Percentiles rank a stretch among this genome's conserved stretches.
These are phyloP conservation scores for Xerocomus nothofagi DNA, from an alignment of 1,284 basidiomycete species.

Conservation along the genomic window DNA sequence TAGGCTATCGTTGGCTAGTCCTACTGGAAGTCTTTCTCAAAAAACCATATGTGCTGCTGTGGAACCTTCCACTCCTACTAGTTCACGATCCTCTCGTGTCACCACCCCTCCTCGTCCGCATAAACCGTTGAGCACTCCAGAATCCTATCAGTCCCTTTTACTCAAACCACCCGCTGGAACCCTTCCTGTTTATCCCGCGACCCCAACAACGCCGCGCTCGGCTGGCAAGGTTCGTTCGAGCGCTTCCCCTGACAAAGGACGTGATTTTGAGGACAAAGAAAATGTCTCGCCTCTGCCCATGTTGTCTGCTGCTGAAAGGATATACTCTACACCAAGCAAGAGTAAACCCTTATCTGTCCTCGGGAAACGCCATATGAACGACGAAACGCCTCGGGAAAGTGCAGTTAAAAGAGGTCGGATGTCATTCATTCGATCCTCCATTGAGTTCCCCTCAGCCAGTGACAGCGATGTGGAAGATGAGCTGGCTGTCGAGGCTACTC, in stretches of 20 bases:
- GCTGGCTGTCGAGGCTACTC: conserved; percentile 26
- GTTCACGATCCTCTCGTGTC: conserved; percentile 19
- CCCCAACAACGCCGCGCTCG: conserved; percentile 31
- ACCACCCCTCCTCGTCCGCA: conserved; percentile 34
- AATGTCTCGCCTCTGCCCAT: conserved; percentile 41
- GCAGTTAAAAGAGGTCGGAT: conserved; percentile 36
- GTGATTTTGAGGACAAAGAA: conserved; percentile 43
- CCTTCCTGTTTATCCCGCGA: conserved; percentile 25
- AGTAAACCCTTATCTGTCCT: conserved; percentile 30
- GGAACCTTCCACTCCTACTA: conserved; percentile 29
- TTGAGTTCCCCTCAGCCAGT: conserved; percentile 19
- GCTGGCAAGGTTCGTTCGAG: conserved; percentile 11
- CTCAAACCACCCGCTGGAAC: conserved; percentile 32
- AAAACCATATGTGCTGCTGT: background rate
- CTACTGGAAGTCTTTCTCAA: conserved; percentile 7
- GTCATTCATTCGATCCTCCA: conserved; percentile 34
- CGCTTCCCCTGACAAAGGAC: conserved; percentile 33
- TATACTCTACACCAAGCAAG: conserved; percentile 31
- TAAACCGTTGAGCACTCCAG: conserved; percentile 32
- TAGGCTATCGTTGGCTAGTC: background rate
- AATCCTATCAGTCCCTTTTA: conserved; percentile 34
- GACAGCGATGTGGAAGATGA: conserved; percentile 34
- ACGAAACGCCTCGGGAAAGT: conserved; percentile 31
- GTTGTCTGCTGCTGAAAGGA: conserved; percentile 38
- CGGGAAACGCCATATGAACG: conserved; percentile 42